A percentile compares a stretch with the other conserved stretches of the same genome.
These are phyloP conservation scores for Polytrichum formosum DNA, from an alignment of 225 moss, liverwort and hornwort genomes.

Conservation along the genomic window DNA sequence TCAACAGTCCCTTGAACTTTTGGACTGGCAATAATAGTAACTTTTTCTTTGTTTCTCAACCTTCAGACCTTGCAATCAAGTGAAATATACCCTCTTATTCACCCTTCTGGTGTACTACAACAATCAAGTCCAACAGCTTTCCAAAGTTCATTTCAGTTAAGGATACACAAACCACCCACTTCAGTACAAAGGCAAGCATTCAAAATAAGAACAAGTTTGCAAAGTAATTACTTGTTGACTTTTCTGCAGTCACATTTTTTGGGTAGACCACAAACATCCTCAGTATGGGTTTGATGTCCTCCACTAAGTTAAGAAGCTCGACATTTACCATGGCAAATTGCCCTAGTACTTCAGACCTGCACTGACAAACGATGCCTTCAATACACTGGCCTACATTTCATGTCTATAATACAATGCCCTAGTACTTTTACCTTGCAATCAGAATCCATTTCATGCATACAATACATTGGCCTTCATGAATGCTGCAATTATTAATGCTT, in stretches of 20 bases:
- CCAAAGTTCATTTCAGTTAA: background rate
- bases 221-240: conserved; percentile 66
- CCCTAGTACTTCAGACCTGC: conserved; percentile 88
- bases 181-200: conserved; percentile 1
- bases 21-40: background rate
- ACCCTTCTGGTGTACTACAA: too few species aligned
- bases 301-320: conserved; percentile 85
- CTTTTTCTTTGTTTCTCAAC: background rate
- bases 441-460: too few species aligned
- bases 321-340: conserved; percentile 99
- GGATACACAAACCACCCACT: background rate
- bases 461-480: too few species aligned
- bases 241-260: conserved; percentile 86
- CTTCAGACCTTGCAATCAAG: background rate
- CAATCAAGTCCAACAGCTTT: background rate
- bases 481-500: too few species aligned
- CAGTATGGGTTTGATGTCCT: conserved; percentile 91
- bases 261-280: conserved; percentile 93
- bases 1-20: conserved; percentile 5
- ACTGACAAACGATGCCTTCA: conserved; percentile 3
- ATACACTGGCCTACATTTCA: background rate
- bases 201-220: background rate
- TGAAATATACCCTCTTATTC: background rate
- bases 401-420: background rate
- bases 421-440: too few species aligned